Evolutionary conservation across 176 grass and related monocot species (phyloP), one percentile per base, ranked within the genome.

Genomic region (Triticum urartu): DNA sequence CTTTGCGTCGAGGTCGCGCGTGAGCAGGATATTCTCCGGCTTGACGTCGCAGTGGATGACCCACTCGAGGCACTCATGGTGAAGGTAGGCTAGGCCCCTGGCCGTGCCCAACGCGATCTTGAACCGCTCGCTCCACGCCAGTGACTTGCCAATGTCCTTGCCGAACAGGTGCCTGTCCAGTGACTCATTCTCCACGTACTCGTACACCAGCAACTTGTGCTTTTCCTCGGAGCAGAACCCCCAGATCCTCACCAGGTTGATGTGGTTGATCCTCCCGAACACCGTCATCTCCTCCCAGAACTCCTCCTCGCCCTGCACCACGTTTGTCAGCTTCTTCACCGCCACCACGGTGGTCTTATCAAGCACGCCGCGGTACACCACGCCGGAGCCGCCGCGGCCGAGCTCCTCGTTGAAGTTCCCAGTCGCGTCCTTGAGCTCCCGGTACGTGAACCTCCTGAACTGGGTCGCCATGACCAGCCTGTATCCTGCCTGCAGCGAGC

Each of bases 41-140:
- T 94, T 94, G 21, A 94, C 77, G 56, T 94, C 84, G 32, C 89
- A 94, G 58, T 94, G 92, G 79, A 91, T 61, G 28, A 94, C 52
- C 92, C 92, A 93, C 87, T 93, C 92, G 35, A 93, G 78, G 68
- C 89, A 93, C 45, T 93, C 89, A 5, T 93, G 88, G 34, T 93
- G 92, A 65, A 93, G 92, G 36, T 91, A 93, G 3, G 89, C 86
- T 2, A 93, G 64, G 14, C 92, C 86, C 22, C 77, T 88, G 3
- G 92, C 89, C 0, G 83, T 68, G 14, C 92, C 89, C 4, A 89
- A 21, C 12, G 92, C 85, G 61, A 88, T 86, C 43, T 71, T 91
- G 60, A 86, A 88, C 36, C 89, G 74, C 35, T 89, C 38, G 11
- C 34, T 76, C 92, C 92, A 94, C n/a, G 73, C 42, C 5, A 94